Conservation (phyloP, 768 basidiomycete species). For the Kwoniella pini region DNA sequence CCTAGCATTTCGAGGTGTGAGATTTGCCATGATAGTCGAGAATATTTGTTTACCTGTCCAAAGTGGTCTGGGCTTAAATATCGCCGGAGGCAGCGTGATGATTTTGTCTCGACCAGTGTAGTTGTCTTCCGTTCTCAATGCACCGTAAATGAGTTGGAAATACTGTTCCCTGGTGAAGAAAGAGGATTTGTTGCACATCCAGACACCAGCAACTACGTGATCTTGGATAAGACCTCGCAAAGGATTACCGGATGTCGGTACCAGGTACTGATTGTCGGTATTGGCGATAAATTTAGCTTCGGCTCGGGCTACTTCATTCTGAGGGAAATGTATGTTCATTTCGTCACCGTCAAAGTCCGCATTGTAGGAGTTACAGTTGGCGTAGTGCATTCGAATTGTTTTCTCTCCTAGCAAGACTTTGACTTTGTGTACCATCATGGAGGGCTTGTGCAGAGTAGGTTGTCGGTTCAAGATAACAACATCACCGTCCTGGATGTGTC, state of each 20-base stretch:
- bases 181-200: slow-evolving; percentile 95
- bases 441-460: slow-evolving; percentile 96
- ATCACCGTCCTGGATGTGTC: slow-evolving; percentile 92
- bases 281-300: slow-evolving; percentile 94
- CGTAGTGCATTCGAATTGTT: slow-evolving; percentile 99
- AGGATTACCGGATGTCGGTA: slow-evolving; percentile 96
- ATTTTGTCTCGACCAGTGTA: slow-evolving; percentile 67
- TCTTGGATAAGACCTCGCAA: slow-evolving; percentile 97
- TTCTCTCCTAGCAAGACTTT: slow-evolving; percentile 91
- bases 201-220: slow-evolving; percentile 97
- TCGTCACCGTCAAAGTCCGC: slow-evolving; percentile 95
- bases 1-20: slow-evolving; percentile 74
- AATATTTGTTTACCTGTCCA: slow-evolving; percentile 99
- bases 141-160: slow-evolving; percentile 91
- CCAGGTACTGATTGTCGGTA: slow-evolving; percentile 98
- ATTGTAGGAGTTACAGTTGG: slow-evolving; percentile 99
- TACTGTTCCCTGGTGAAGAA: slow-evolving; percentile 97
- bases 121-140: slow-evolving; percentile 79
- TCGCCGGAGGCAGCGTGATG: slow-evolving; percentile 80
- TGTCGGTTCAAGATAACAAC: slow-evolving; percentile 94
- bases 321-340: slow-evolving; percentile 99
- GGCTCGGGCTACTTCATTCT: slow-evolving; percentile 91
- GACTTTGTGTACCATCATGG: slow-evolving; percentile 98
- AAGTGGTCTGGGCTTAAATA: slow-evolving; percentile 84
- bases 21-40: slow-evolving; percentile 88